A percentile compares a stretch with the other conserved stretches of the same genome.
phyloP scores from a whole-genome alignment of 169 alveolate genomes.

The Eimeria praecox region DNA sequence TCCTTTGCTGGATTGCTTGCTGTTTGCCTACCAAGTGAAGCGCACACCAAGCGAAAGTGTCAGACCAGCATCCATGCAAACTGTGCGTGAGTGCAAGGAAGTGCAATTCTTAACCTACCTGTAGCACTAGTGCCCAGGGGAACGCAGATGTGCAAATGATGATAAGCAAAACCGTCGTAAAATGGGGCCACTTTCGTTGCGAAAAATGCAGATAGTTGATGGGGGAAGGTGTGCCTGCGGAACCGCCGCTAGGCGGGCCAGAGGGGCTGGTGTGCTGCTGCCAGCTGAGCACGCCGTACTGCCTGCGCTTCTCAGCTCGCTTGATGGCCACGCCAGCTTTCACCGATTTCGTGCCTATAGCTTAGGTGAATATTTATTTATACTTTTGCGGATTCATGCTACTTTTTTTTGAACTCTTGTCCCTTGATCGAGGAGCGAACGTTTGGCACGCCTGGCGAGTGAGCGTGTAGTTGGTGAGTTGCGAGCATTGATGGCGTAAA shows the following conservation, averaged over 20 bases:
- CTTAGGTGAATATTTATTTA: neutral
- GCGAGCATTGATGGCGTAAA: constrained; percentile 3
- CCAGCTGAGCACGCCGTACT: constrained; percentile 76
- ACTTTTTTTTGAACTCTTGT: neutral
- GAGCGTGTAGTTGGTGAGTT: constrained; percentile 46
- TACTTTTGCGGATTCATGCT: neutral
- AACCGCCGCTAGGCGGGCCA: constrained; percentile 81
- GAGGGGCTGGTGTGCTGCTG: constrained; percentile 82
- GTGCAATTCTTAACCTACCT: constrained; percentile 60
- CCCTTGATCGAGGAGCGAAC: constrained; percentile 5
- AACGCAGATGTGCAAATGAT: constrained; percentile 76
- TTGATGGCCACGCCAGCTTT: constrained; percentile 38
- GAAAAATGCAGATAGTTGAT: constrained; percentile 68
- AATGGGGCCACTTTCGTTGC: constrained; percentile 65
- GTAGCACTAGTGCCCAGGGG: constrained; percentile 78
- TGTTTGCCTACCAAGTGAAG: constrained; percentile 2
- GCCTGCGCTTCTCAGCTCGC: constrained; percentile 79
- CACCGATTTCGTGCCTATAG: neutral
- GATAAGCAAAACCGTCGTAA: constrained; percentile 60
- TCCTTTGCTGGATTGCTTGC: neutral
- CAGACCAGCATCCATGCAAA: constrained; percentile 63
- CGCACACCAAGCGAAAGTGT: constrained; percentile 66
- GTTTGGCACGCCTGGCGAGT: constrained; percentile 37
- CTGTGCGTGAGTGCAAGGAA: constrained; percentile 32
- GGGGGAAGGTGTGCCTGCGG: constrained; percentile 80